Evolutionary conservation across 179 eudicot species (phyloP), one percentile per base, ranked within the genome.

Genomic region (Gypsophila paniculata): DNA sequence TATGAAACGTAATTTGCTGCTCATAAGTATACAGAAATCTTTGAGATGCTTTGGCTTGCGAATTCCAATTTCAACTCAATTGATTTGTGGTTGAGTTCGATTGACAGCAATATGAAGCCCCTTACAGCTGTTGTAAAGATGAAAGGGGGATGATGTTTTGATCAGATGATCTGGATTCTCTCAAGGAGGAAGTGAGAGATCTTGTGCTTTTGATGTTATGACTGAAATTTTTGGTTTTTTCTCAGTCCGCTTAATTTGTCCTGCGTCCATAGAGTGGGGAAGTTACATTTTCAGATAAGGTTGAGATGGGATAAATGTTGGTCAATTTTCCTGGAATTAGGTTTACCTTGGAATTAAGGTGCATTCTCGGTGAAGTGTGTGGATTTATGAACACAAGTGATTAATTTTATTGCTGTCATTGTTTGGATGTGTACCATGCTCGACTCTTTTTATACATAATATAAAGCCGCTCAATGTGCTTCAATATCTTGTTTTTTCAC

Each of bases 71-170:
- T 23, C 17, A 10, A 10, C 18, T 38, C 11, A 39, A 9, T 34
- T 44, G 69, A 65, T 65, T 64, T 65, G 18, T 13, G 69, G 69
- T 39, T 42, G 21, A 12, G 68, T 13, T 61, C 1, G 59, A n/a
- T 54, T 54, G 23, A 17, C 4, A 54, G 21, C 22, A 2, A 54
- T 54, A 18, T 54, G 23, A 13, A n/a, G 55, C 55, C 17, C 17
- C 17, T 51, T 13, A 51, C 8, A 39, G 44, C 8, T 39, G 44
- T 39, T 39, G 44, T 8, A 8, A 39, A 8, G 10, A 39, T 39
- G 44, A 5, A 8, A 39, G 5, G 3, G 44, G 44, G 9, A n/a
- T 39, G 44, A 8, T 3, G 12, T 51, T 17, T 51, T 51, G 4
- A 13, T 51, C 18, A 13, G 17, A 17, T 51, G 15, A 21, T 8